Evolutionary conservation across 306 rosid genomes (phyloP).

Genomic region (Astragalus membranaceus): DNA sequence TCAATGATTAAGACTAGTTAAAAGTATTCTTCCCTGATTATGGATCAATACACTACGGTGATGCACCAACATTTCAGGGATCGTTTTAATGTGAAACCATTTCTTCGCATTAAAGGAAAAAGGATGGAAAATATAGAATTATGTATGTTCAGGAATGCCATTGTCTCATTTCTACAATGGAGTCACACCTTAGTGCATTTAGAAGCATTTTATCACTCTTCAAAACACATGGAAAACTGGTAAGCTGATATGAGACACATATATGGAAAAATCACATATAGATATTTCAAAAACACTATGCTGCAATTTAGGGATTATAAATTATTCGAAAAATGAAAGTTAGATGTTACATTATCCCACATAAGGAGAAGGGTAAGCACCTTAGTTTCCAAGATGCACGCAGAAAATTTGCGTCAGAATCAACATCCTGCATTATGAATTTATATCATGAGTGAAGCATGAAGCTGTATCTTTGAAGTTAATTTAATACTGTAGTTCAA

Average conservation of each 20-base stretch:
- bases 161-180: not conserved
- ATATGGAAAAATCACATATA: not conserved
- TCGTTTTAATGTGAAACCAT: not conserved
- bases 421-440: constrained; percentile 41
- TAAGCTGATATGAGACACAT: not conserved
- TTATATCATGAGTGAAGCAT: constrained; percentile 3
- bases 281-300: not conserved
- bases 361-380: constrained; percentile 33
- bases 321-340: not conserved
- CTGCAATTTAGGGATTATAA: not conserved
- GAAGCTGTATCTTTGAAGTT: not conserved
- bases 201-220: not conserved
- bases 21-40: no score
- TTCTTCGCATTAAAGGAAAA: no score
- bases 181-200: not conserved
- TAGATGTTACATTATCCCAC: not conserved
- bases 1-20: no score
- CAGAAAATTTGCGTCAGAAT: constrained; percentile 42
- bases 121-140: no score
- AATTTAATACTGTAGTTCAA: not conserved
- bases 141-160: not conserved
- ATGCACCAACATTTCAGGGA: not conserved
- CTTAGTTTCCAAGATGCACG: constrained; percentile 81
- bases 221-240: not conserved
- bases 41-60: no score